Evolutionary conservation across 257 asterid genomes (phyloP), one percentile per base, ranked within the genome.

Genomic region (Jacaranda copaia): DNA sequence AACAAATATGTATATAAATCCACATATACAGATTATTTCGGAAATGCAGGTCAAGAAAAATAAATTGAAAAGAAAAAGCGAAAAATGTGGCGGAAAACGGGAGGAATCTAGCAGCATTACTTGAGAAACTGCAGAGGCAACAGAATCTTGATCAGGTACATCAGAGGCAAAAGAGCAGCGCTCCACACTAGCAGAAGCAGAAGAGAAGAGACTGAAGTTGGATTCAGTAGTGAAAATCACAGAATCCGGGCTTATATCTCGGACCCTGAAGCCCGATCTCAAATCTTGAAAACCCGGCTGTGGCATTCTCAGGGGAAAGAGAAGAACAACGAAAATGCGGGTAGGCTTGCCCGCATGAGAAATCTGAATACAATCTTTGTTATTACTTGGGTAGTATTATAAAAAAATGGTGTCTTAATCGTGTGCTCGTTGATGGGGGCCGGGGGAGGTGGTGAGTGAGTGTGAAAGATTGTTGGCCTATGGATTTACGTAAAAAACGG

Each of bases 151-250:
- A 80, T 92, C 94, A 48, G 85, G 92, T n/a, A 76, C 84, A 81
- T 93, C 98, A 49, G 97, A 93, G 64, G 98, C 90, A 38, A 90
- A 91, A 74, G 98, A 96, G 83, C 97, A 89, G 70, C 98, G 97
- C 68, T 91, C 98, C 13, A 91, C 98, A 81, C 96, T 93, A 10
- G 87, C 98, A 42, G 98, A 90, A 84, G 95, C 89, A 10, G 97
- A 95, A 15, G 98, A 95, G 85, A 93, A 93, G 48, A 89, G 87
- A 79, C 98, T 93, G 85, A 92, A 87, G 82, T 87, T 92, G n/a
- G 94, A 89, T 68, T 92, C 97, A 3, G 78, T 88, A 10, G 87
- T 87, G 84, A 86, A 92, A 73, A 92, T 92, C 36, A 91, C 91
- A 35, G 99, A 95, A 70, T 89, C 96, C 49, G 96, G 96, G 89